phyloP scores from a whole-genome alignment of 2,329 filamentous ascomycete species.

The Hypoxylon sp. region DNA sequence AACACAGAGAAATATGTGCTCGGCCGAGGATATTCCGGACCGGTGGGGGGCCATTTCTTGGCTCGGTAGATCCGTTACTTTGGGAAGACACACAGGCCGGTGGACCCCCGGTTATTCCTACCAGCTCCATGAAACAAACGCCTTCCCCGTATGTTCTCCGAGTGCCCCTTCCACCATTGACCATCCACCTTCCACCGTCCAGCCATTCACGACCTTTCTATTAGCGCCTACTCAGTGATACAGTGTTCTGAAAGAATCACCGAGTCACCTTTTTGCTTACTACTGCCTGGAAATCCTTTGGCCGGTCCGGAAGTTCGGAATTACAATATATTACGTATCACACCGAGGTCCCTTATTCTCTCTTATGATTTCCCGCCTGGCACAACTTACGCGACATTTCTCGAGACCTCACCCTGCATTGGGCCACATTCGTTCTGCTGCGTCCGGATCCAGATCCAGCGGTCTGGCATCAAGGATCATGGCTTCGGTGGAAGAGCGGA shows the following conservation, averaged over 20 bases:
- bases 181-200: background rate
- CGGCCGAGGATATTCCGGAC: conserved; percentile 27
- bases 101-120: background rate
- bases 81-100: conserved; percentile 3
- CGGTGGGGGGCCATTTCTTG: conserved; percentile 6
- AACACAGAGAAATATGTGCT: background rate
- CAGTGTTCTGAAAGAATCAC: conserved; percentile 2
- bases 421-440: conserved; percentile 62
- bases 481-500: conserved; percentile 68
- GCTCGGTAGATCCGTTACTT: conserved; percentile 23
- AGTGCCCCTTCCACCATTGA: conserved; percentile 3
- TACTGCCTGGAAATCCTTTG: conserved; percentile 2
- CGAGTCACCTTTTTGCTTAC: conserved; percentile 21
- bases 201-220: conserved; percentile 11
- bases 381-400: conserved; percentile 80
- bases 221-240: conserved; percentile 5
- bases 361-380: conserved; percentile 82
- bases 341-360: conserved; percentile 1
- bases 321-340: conserved; percentile 9
- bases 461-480: conserved; percentile 58
- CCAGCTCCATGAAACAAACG: background rate
- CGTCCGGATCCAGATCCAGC: conserved; percentile 49
- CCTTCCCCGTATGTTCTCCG: conserved; percentile 11
- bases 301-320: conserved; percentile 3
- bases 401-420: conserved; percentile 72